These are phyloP conservation scores for Russula olivacea DNA, from an alignment of 768 basidiomycete species.

Conservation along the genomic window DNA sequence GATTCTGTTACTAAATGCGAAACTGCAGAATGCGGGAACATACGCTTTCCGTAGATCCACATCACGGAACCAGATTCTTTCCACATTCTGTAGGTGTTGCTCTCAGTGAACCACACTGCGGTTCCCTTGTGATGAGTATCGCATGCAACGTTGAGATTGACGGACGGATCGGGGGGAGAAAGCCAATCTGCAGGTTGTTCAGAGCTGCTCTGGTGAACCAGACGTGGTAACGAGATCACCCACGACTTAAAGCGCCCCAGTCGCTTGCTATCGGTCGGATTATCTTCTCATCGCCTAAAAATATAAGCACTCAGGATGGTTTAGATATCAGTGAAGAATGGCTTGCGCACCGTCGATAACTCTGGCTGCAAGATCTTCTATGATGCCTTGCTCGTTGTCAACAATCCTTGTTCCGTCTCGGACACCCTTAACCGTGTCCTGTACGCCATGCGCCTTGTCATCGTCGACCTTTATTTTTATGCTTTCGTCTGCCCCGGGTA, in stretches of 20 bases:
- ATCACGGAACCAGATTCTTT: not conserved
- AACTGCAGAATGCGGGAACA: not conserved
- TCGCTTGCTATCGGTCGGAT: not conserved
- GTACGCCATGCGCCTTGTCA: too few relatives aligned
- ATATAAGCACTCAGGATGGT: not conserved
- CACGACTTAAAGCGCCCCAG: not conserved
- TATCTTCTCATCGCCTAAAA: not conserved
- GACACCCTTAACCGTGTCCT: not conserved
- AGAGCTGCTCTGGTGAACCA: not conserved
- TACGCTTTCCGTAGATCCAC: slow-evolving; percentile 1
- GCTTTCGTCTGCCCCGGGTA: too few relatives aligned
- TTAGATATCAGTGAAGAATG: not conserved
- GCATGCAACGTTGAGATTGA: not conserved
- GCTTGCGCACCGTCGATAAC: not conserved
- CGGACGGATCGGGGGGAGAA: not conserved
- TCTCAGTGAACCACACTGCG: not conserved
- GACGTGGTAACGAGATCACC: not conserved
- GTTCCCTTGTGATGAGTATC: not conserved
- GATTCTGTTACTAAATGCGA: not conserved
- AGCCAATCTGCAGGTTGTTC: not conserved
- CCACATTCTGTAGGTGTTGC: not conserved
- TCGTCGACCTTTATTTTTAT: too few relatives aligned
- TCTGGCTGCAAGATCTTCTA: not conserved
- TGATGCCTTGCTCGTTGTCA: not conserved
- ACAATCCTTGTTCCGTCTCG: not conserved